Base-by-base conservation (phyloP, 768 basidiomycete species). In the Pleurotus salmoneostramineus region DNA sequence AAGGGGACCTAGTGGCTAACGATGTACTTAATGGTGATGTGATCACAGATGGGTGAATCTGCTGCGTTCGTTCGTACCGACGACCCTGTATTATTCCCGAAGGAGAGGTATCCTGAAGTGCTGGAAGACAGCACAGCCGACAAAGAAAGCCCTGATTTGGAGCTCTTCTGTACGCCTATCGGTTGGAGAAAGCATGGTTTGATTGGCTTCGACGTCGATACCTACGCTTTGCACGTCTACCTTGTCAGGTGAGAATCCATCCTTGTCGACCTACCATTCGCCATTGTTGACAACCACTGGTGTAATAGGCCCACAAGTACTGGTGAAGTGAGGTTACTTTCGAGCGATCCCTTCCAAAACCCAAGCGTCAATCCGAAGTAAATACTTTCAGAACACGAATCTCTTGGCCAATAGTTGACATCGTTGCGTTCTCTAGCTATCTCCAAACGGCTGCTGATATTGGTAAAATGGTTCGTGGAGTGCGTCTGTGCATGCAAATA, bases 31-130 rank as follows among this genome's bases (percentile, higher is more conserved):
- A 27, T 27, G 21, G 21, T 27, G 21, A 27, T 27, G 21, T 27
- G 21, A 27, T 27, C 57, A 21, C 59, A 80, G 78, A 71, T 78
- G 35, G 78, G 73, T 11, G 86, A 87, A 68, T 74, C 79, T 4
- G 83, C 77, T 32, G 85, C 83, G 1, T 87, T 88, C 62, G 68
- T 83, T 43, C 81, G 84, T 11, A 77, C 82, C 4, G 77, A 78
- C 57, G 82, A 87, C 58, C 77, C 77, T 1, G 63, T 62, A 8
- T 64, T 86, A 2, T 84, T 84, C 64, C 75, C 78, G 3, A 58
- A 65, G 5, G 60, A 59, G 1, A 65, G 75, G 50, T 77, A 66
- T 58, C 69, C 71, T 7, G 68, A 72, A 44, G 69, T 69, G 37
- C 45, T 80, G 57, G 58, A 74, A 61, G 81, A 82, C 57, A 77